Percentiles rank a stretch among this genome's conserved stretches.
Evolutionary conservation across 805 yeast genomes (phyloP).

Genomic region (Wickerhamomyces queroliae): DNA sequence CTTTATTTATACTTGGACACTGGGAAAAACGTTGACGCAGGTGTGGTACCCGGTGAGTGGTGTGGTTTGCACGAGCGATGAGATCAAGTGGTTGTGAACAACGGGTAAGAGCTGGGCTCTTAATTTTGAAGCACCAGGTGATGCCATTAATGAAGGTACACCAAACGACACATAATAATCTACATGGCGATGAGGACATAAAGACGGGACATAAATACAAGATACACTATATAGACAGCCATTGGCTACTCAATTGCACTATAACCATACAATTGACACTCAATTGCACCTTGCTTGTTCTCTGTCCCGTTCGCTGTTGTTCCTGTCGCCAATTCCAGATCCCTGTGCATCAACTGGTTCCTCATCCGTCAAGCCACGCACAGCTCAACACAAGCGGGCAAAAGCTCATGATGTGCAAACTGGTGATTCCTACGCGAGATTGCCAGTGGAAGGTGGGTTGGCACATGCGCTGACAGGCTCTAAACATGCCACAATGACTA

Average conservation of each 20-base stretch:
- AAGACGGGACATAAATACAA: no score
- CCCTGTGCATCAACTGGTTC: no score
- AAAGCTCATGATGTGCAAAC: background rate
- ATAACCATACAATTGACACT: no score
- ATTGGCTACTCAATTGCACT: no score
- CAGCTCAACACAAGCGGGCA: background rate
- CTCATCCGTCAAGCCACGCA: conserved; percentile 1
- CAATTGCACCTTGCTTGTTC: no score
- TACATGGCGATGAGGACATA: no score
- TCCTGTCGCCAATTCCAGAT: no score
- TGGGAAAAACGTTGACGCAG: background rate
- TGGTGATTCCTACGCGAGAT: background rate
- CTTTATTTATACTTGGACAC: background rate
- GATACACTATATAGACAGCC: no score
- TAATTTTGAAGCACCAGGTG: background rate
- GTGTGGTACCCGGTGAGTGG: conserved; percentile 2
- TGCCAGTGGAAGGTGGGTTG: background rate
- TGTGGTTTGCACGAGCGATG: background rate
- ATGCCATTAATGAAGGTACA: background rate
- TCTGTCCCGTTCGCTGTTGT: no score
- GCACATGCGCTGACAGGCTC: background rate
- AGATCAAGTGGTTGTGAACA: conserved; percentile 1
- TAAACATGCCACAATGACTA: background rate
- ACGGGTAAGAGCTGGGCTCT: no score
- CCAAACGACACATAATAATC: no score